Conservation (phyloP, 2,329 filamentous ascomycete genomes). For the Botrytis porri region DNA sequence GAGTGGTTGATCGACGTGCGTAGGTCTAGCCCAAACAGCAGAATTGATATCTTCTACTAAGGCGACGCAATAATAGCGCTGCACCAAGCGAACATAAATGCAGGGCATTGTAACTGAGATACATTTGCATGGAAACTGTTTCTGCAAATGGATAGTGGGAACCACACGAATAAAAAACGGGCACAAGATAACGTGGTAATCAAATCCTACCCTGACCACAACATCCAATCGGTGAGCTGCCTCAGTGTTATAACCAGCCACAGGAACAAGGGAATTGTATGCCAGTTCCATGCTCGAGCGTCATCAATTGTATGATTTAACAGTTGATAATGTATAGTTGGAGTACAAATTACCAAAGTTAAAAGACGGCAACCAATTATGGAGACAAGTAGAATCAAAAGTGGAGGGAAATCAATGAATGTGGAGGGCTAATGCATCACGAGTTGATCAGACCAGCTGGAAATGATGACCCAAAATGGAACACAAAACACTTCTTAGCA, state of each 20-base stretch:
- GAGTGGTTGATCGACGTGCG: constrained; percentile 24
- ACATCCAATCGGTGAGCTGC: constrained; percentile 28
- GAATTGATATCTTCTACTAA: constrained; percentile 24
- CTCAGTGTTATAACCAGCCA: constrained; percentile 26
- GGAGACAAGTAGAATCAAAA: constrained; percentile 36
- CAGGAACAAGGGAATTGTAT: constrained; percentile 19
- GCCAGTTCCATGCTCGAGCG: constrained; percentile 23
- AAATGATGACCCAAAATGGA: constrained; percentile 38
- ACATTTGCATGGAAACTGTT: constrained; percentile 43
- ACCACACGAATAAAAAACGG: constrained; percentile 23
- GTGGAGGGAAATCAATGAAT: constrained; percentile 35
- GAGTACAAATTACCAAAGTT: constrained; percentile 31
- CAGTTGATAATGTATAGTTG: constrained; percentile 24
- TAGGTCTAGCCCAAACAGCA: constrained; percentile 25
- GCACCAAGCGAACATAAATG: constrained; percentile 23
- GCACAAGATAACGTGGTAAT: constrained; percentile 19
- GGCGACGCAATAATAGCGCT: constrained; percentile 21
- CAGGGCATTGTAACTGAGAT: constrained; percentile 27
- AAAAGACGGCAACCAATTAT: constrained; percentile 27
- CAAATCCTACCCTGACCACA: constrained; percentile 24
- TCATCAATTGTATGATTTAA: constrained; percentile 24
- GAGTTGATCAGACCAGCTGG: constrained; percentile 31
- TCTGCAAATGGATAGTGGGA: constrained; percentile 41
- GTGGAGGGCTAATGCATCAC: constrained; percentile 37
- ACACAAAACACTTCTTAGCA: constrained; percentile 28